Conservation (phyloP, 2,329 filamentous ascomycete species). For the Colletotrichum australisinense region DNA sequence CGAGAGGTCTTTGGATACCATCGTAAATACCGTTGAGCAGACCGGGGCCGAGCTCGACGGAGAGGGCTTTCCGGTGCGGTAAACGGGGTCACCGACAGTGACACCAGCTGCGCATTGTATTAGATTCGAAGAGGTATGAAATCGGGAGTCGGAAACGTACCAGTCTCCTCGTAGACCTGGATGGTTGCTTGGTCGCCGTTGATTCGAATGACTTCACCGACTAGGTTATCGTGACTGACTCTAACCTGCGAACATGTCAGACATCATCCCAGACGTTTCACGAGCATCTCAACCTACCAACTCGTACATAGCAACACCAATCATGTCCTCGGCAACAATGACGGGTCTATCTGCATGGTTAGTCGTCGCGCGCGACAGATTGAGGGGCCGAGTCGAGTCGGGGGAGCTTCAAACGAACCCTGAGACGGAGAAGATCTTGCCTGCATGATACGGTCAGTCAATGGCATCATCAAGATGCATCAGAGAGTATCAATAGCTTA, state of each 20-base stretch:
- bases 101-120: slow-evolving; percentile 77
- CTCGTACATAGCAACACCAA: slow-evolving; percentile 99
- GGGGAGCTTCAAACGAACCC: slow-evolving; percentile 60
- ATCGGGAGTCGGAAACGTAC: slow-evolving; percentile 59
- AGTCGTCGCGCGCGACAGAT: slow-evolving; percentile 33
- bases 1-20: slow-evolving; percentile 95
- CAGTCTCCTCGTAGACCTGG: slow-evolving; percentile 99
- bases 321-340: slow-evolving; percentile 97
- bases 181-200: slow-evolving; percentile 95
- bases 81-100: slow-evolving; percentile 93
- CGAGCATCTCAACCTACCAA: slow-evolving; percentile 69
- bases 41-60: slow-evolving; percentile 96
- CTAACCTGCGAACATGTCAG: slow-evolving; percentile 71
- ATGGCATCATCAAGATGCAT: background rate
- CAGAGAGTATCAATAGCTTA: slow-evolving; percentile 39
- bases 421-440: slow-evolving; percentile 72
- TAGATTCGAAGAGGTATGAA: background rate
- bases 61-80: slow-evolving; percentile 94
- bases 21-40: slow-evolving; percentile 99
- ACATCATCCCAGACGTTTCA: background rate
- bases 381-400: slow-evolving; percentile 13
- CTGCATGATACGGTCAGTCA: slow-evolving; percentile 45
- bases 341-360: slow-evolving; percentile 72
- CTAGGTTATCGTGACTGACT: slow-evolving; percentile 91
- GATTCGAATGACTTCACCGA: slow-evolving; percentile 98